Evolutionary conservation across 1,284 basidiomycete species (phyloP), one percentile per base, ranked within the genome.

Genomic region (Ceratobasidium sp.): DNA sequence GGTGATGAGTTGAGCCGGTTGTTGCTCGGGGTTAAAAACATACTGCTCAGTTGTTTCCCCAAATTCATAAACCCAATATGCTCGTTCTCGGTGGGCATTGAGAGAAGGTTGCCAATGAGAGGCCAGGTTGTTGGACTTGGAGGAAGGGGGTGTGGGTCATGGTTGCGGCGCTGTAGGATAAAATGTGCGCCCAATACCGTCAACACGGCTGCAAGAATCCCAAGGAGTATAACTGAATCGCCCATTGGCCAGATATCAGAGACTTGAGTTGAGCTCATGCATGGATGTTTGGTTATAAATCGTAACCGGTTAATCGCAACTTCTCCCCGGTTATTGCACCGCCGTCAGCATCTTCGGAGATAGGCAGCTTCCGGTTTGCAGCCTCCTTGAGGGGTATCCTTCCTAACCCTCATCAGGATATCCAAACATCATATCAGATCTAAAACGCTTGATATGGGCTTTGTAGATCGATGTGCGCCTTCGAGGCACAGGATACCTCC

Each of bases 61-160:
- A 64, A 45, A 21, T 48, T 45, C 41, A 48, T 64, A 21, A 64
- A 64, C 50, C 58, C 58, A 32, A 60, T n/a, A 28, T 60, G 58
- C 39, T 60, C 39, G 36, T 60, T 39, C 10, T 46, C 39, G 5
- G 39, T 43, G 39, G 58, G 58, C 58, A 60, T 60, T 8, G 58
- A 60, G 14, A 45, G 39, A 8, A 46, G 16, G 16, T 60, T 60
- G 9, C 39, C 39, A 23, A 60, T 45, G 16, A 60, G 21, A 12
- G 58, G 58, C 39, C 43, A 60, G 21, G 23, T 43, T 3, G 23
- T 60, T 23, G 58, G 58, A 26, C 58, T 60, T 16, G 58, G 58
- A 21, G 58, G 58, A 3, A 60, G 21, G 10, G 58, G 58, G 34
- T 43, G 39, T 14, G 30, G 3, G 14, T 60, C 2, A 12, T 18